These are phyloP conservation scores for Kuraishia hungarica DNA, from an alignment of 805 yeast species.

Conservation along the genomic window DNA sequence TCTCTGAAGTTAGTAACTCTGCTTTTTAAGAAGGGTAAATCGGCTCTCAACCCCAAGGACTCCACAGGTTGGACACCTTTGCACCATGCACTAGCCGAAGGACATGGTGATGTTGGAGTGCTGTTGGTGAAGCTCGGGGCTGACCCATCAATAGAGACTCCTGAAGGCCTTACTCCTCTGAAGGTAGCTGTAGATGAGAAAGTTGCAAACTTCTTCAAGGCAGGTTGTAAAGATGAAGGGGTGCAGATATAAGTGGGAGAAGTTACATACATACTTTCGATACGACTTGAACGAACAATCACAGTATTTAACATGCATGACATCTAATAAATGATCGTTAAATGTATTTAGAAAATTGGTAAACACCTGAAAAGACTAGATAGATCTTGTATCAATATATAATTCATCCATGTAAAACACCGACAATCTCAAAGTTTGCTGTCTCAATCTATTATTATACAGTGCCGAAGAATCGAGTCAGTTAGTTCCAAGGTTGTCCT, in stretches of 20 bases:
- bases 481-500: neutral
- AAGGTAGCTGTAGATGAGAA: conserved; percentile 50
- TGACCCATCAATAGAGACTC: conserved; percentile 36
- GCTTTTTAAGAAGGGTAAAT: conserved; percentile 42
- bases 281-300: neutral
- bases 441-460: neutral
- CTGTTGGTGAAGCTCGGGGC: conserved; percentile 61
- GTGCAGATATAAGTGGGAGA: neutral
- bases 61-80: conserved; percentile 74
- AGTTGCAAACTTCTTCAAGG: conserved; percentile 30
- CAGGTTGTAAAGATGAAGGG: conserved; percentile 15
- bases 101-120: conserved; percentile 70
- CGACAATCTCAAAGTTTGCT: neutral
- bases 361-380: neutral
- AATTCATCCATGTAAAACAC: neutral
- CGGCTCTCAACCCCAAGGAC: conserved; percentile 66
- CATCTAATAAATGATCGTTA: neutral
- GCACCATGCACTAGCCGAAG: conserved; percentile 89
- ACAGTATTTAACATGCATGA: too few relatives aligned
- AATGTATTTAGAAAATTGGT: neutral
- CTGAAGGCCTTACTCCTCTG: conserved; percentile 45
- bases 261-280: neutral
- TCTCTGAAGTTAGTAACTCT: conserved; percentile 45
- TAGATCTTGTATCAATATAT: neutral
- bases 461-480: conserved; percentile 3